Evolutionary conservation across 192 early-diverging fungal species (phyloP).

Genomic region (Podila minutissima): DNA sequence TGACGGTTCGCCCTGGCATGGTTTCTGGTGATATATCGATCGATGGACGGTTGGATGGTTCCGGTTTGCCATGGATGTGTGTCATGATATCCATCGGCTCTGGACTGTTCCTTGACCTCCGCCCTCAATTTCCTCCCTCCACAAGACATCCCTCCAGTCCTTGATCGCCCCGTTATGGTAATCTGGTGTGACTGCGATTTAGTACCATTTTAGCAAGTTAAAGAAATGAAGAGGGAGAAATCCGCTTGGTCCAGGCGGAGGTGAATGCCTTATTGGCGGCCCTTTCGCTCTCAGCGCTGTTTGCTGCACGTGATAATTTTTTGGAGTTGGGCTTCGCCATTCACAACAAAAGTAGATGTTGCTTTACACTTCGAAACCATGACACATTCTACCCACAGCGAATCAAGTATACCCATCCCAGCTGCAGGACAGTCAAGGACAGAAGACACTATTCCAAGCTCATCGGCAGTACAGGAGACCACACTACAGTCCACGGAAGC

Average conservation of each 20-base stretch:
- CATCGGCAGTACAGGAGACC: background rate
- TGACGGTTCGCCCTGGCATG: background rate
- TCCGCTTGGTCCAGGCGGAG: conserved; percentile 1
- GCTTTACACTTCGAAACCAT: too few relatives aligned
- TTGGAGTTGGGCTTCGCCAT: too few relatives aligned
- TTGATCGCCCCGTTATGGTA: background rate
- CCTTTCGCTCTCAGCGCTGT: background rate
- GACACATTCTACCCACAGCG: too few relatives aligned
- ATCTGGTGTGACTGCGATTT: background rate
- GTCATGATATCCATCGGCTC: too few relatives aligned
- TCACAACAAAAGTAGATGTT: too few relatives aligned
- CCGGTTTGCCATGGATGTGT: background rate
- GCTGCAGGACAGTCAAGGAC: too few relatives aligned
- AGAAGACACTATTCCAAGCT: too few relatives aligned
- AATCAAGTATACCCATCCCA: too few relatives aligned
- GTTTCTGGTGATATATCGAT: background rate
- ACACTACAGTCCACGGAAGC: background rate
- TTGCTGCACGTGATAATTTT: too few relatives aligned
- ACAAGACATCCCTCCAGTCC: background rate
- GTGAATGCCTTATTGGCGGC: background rate
- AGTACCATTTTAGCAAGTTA: conserved; percentile 4
- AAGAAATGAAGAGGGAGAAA: conserved; percentile 3
- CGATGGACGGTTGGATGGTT: conserved; percentile 1
- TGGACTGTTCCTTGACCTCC: background rate
- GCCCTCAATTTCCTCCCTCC: background rate